phyloP scores from a whole-genome alignment of 2,329 filamentous ascomycete species.

The Cladosporium sp. region DNA sequence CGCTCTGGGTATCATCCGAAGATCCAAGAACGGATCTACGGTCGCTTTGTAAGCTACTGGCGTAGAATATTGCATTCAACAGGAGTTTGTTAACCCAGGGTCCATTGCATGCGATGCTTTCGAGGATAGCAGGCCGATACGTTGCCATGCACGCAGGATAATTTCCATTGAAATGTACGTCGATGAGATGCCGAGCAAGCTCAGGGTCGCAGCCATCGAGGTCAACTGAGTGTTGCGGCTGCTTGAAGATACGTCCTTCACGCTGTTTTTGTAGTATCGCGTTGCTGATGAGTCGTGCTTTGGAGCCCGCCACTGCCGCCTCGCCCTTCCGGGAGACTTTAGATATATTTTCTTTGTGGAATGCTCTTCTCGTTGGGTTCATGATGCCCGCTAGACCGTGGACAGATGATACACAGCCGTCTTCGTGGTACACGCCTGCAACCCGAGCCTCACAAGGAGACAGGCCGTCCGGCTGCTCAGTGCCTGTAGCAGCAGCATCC shows the following conservation, averaged over 20 bases:
- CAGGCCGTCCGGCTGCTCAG: not conserved
- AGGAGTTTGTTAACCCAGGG: not conserved
- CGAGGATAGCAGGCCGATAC: conserved; percentile 1
- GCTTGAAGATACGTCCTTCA: not conserved
- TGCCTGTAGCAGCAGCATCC: not conserved
- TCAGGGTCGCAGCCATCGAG: not conserved
- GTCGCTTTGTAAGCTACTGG: conserved; percentile 1
- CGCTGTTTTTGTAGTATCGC: not conserved
- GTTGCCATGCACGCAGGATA: not conserved
- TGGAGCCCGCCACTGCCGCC: not conserved
- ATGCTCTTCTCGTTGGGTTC: not conserved
- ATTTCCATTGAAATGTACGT: not conserved
- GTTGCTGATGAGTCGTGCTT: conserved; percentile 1
- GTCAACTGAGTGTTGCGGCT: not conserved
- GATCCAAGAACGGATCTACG: not conserved
- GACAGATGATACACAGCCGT: not conserved
- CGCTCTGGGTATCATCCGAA: not conserved
- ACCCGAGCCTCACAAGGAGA: not conserved
- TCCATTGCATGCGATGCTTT: not conserved
- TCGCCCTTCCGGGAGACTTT: not conserved
- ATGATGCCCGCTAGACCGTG: conserved; percentile 1
- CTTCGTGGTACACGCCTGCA: not conserved
- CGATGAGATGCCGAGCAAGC: not conserved
- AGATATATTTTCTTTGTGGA: not conserved
- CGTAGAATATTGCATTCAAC: not conserved